Conservation (phyloP, 208 protist species). For the Trypanosoma vivax region DNA sequence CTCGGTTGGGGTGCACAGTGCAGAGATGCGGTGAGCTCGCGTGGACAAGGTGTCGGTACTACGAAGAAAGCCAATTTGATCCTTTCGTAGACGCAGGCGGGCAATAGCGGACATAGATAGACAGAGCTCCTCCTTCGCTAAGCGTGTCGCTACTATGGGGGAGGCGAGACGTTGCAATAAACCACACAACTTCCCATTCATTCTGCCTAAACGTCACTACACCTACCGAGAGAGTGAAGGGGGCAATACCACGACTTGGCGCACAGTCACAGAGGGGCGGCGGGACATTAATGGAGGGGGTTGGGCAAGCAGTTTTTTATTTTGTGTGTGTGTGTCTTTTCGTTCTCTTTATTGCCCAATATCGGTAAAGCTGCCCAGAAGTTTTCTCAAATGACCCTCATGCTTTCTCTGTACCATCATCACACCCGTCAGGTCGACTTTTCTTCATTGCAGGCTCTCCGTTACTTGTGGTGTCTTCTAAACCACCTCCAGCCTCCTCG, state of each 20-base stretch:
- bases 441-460: background rate
- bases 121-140: slow-evolving; percentile 54
- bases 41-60: slow-evolving; percentile 5
- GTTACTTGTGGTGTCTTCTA: slow-evolving; percentile 25
- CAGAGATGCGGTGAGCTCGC: slow-evolving; percentile 26
- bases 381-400: too few species aligned
- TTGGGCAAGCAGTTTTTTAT: background rate
- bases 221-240: too few species aligned
- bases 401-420: background rate
- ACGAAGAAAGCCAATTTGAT: background rate
- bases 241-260: too few species aligned
- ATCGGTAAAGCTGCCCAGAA: too few species aligned
- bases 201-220: background rate
- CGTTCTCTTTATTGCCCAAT: too few species aligned
- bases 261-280: too few species aligned
- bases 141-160: slow-evolving; percentile 23
- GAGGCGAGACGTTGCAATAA: slow-evolving; percentile 22
- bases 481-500: slow-evolving; percentile 33
- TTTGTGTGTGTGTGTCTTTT: slow-evolving; percentile 1
- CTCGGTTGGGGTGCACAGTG: slow-evolving; percentile 44
- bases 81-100: slow-evolving; percentile 18
- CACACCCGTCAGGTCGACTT: background rate
- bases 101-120: slow-evolving; percentile 52
- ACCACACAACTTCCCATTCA: slow-evolving; percentile 17
- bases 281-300: background rate